phyloP scores from a whole-genome alignment of 805 yeast genomes.

The Saturnispora besseyi region DNA sequence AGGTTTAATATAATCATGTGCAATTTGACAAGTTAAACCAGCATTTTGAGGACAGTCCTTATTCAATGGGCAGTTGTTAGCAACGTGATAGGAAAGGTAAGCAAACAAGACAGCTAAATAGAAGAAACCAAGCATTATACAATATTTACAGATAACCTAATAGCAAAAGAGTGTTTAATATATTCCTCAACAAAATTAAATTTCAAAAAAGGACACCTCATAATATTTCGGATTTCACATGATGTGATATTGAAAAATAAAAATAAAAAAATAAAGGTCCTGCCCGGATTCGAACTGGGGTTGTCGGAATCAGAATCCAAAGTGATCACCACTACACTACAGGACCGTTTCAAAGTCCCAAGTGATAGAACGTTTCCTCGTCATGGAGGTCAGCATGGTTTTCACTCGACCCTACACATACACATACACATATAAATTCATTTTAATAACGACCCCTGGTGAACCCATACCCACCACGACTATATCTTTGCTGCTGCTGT shows the following conservation, averaged over 20 bases:
- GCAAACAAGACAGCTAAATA: slow-evolving; percentile 9
- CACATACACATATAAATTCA: too few species aligned
- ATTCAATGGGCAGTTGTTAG: slow-evolving; percentile 20
- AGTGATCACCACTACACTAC: slow-evolving; percentile 31
- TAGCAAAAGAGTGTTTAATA: not conserved
- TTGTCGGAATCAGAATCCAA: slow-evolving; percentile 30
- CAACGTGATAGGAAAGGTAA: slow-evolving; percentile 18
- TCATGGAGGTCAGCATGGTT: too few species aligned
- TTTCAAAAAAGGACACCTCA: not conserved
- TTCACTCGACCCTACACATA: too few species aligned
- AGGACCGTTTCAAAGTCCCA: slow-evolving; percentile 9
- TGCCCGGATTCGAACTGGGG: slow-evolving; percentile 33
- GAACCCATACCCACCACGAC: not conserved
- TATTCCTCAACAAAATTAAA: not conserved
- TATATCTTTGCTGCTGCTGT: not conserved
- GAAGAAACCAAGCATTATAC: slow-evolving; percentile 4
- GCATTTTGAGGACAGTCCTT: slow-evolving; percentile 11
- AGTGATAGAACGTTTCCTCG: too few species aligned
- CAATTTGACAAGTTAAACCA: slow-evolving; percentile 17
- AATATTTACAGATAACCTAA: not conserved
- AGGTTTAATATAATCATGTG: slow-evolving; percentile 16
- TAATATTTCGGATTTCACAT: slow-evolving; percentile 11
- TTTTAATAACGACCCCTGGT: not conserved
- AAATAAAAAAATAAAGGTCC: slow-evolving; percentile 24
- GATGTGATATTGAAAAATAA: not conserved